Conservation (phyloP, 495 filamentous ascomycete genomes). For the Annulohypoxylon moriforme region DNA sequence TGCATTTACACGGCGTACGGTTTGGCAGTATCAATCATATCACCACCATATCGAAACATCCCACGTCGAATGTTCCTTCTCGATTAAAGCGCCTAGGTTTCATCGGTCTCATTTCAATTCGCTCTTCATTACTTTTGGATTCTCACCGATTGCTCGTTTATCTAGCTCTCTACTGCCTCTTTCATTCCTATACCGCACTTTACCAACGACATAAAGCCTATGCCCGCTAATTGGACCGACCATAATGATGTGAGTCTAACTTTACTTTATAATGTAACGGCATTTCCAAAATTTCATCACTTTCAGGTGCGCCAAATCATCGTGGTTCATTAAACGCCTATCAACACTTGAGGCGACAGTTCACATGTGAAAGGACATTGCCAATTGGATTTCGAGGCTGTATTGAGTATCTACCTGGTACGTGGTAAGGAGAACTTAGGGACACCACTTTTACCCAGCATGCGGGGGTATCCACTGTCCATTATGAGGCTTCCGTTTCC, state of each 20-base stretch:
- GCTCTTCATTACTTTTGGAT: not conserved
- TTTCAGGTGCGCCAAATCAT: not conserved
- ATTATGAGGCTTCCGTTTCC: not conserved
- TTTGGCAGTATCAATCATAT: slow-evolving; percentile 4
- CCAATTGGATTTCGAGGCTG: not conserved
- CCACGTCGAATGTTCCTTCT: not conserved
- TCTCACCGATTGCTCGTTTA: not conserved
- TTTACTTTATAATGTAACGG: not conserved
- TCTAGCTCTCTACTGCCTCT: not conserved
- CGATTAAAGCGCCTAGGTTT: not conserved
- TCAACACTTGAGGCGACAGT: not conserved
- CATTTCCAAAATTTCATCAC: not conserved
- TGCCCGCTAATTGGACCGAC: too few species aligned
- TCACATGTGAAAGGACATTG: not conserved
- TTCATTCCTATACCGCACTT: not conserved
- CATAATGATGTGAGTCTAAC: too few species aligned
- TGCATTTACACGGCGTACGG: not conserved
- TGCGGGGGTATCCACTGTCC: not conserved
- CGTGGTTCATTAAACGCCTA: not conserved
- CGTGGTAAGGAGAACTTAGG: not conserved
- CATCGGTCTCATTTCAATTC: not conserved
- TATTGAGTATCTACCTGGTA: not conserved
- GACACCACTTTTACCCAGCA: not conserved
- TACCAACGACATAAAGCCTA: not conserved
- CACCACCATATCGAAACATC: not conserved